Percentiles rank a stretch among this genome's conserved stretches.
These are phyloP conservation scores for Boletus pseudo-olivaceus DNA, from an alignment of 768 basidiomycete species.

Conservation along the genomic window DNA sequence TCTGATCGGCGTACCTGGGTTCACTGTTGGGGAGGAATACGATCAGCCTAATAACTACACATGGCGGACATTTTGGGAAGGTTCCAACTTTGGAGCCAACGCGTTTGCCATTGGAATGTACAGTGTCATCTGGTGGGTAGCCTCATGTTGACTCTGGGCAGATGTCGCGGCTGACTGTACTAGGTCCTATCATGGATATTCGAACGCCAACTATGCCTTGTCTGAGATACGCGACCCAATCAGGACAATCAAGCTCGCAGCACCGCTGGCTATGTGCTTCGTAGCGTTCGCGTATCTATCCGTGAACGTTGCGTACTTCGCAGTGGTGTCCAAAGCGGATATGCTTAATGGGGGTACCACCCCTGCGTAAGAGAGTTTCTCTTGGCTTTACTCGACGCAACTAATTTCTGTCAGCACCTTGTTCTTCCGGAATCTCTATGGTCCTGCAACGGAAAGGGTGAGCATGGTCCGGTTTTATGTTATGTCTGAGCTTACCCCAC, in stretches of 20 bases:
- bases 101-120: slow-evolving; percentile 64
- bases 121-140: slow-evolving; percentile 62
- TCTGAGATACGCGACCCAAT: slow-evolving; percentile 69
- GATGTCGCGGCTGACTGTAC: not conserved
- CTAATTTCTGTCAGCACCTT: slow-evolving; percentile 43
- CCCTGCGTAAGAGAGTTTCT: slow-evolving; percentile 51
- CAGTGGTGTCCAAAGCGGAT: slow-evolving; percentile 66
- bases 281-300: slow-evolving; percentile 61
- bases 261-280: slow-evolving; percentile 58
- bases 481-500: not conserved
- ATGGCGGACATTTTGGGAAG: slow-evolving; percentile 64
- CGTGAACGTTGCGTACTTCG: slow-evolving; percentile 72
- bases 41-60: slow-evolving; percentile 54
- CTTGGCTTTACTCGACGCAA: not conserved
- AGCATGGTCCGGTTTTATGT: not conserved
- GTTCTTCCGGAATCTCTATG: slow-evolving; percentile 74
- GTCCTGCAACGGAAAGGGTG: slow-evolving; percentile 57
- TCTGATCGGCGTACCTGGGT: slow-evolving; percentile 46
- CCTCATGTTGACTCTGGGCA: not conserved
- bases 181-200: slow-evolving; percentile 73
- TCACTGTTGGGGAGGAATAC: slow-evolving; percentile 48
- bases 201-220: slow-evolving; percentile 71
- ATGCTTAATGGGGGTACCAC: slow-evolving; percentile 63
- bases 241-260: slow-evolving; percentile 54
- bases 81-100: slow-evolving; percentile 51